Percentiles rank a stretch among this genome's conserved stretches.
These are phyloP conservation scores for Prosopis cineraria DNA, from an alignment of 306 rosid genomes.

Conservation along the genomic window DNA sequence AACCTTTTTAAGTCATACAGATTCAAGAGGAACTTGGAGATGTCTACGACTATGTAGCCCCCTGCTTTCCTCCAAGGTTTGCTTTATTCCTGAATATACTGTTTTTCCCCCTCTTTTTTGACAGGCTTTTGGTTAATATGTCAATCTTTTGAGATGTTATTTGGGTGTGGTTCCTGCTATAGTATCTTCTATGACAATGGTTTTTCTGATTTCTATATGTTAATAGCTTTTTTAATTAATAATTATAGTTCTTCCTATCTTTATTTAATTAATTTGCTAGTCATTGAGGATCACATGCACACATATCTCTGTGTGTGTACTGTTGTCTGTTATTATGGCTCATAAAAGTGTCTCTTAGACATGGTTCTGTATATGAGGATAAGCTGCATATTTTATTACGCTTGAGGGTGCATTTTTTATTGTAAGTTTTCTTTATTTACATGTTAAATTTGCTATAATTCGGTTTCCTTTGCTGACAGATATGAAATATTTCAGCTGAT, in stretches of 20 bases:
- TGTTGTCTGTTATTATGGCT: neutral
- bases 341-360: neutral
- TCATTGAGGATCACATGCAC: neutral
- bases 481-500: constrained; percentile 94
- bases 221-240: neutral
- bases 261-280: constrained; percentile 6
- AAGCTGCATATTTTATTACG: constrained; percentile 9
- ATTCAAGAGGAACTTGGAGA: constrained; percentile 97
- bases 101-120: constrained; percentile 20
- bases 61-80: constrained; percentile 98
- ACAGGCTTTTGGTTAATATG: constrained; percentile 31
- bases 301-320: neutral
- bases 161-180: constrained; percentile 27
- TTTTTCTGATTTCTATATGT: neutral
- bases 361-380: constrained; percentile 1
- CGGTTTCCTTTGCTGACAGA: constrained; percentile 58
- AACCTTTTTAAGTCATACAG: constrained; percentile 49
- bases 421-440: constrained; percentile 17
- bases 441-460: constrained; percentile 31
- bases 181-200: neutral
- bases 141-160: constrained; percentile 29
- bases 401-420: constrained; percentile 9
- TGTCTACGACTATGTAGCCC: constrained; percentile 88
- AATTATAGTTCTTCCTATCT: constrained; percentile 8
- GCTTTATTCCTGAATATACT: constrained; percentile 34